Base-by-base conservation (phyloP, 2,329 filamentous ascomycete species). In the Metarhizium anisopliae region DNA sequence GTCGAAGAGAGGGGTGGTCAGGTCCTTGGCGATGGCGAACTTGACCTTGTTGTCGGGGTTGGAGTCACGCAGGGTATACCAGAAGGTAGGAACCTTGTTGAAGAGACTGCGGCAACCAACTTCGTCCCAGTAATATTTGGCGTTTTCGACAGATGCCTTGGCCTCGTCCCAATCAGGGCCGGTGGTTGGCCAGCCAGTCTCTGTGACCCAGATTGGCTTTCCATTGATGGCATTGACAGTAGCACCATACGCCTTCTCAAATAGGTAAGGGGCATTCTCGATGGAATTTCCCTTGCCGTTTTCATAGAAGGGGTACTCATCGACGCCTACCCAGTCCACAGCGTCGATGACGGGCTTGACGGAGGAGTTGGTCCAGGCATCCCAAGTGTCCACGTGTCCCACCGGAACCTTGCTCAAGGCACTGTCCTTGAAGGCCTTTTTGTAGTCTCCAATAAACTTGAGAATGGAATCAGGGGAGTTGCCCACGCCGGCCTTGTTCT, bases 301-400 rank as follows among this genome's bases (percentile, higher is more conserved):
- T 72, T 87, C 79, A 72, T 82, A 87, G 75, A 84, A 86, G 35
- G 84, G 83, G 68, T 85, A 86, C 64, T 82, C 82, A 61, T 87
- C 82, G 43, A 84, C 78, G 51, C 84, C 83, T 56, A 87, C 67
- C 69, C 80, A 87, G 73, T 88, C 85, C 58, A 80, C 75, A 55
- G 81, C 83, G 57, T 80, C 74, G 60, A 86, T 77, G 57, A 87
- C 83, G 55, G 72, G 69, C 62, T 76, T 76, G 74, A 85, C 86
- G 64, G 76, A 77, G 56, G 68, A 59, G 69, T 87, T 80, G 50
- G 78, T 74, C 81, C 81, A 85, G 50, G 75, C 77, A 49, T 83
- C 83, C 80, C 83, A 86, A 53, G 84, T 87, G 69, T 88, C 85
- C 61, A 87, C 84, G 68, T 87, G 85, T 30, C 84, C 83, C 59